A percentile compares a stretch with the other conserved stretches of the same genome.
Conservation (phyloP, 768 basidiomycete species). For the Tylopilus intermedius region DNA sequence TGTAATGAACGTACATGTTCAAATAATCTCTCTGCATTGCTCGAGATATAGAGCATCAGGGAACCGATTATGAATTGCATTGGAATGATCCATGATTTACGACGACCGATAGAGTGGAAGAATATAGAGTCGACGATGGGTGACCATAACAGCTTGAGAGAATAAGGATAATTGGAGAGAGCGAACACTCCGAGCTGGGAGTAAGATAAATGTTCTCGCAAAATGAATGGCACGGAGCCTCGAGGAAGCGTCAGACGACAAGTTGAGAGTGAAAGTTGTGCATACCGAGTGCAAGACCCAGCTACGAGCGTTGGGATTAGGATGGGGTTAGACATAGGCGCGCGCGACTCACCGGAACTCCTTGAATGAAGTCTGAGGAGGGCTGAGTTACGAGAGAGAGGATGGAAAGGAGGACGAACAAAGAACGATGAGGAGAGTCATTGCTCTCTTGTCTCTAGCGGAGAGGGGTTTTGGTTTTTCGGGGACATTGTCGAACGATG, state of each 20-base stretch:
- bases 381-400: slow-evolving; percentile 12
- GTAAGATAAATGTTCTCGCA: slow-evolving; percentile 93
- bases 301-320: slow-evolving; percentile 34
- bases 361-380: slow-evolving; percentile 69
- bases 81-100: slow-evolving; percentile 98
- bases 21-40: slow-evolving; percentile 70
- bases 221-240: slow-evolving; percentile 96
- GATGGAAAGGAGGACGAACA: slow-evolving; percentile 52
- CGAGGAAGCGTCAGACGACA: slow-evolving; percentile 5
- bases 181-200: slow-evolving; percentile 95
- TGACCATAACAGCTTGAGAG: slow-evolving; percentile 94
- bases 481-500: slow-evolving; percentile 30
- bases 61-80: slow-evolving; percentile 89
- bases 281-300: slow-evolving; percentile 85
- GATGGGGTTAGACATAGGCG: slow-evolving; percentile 5
- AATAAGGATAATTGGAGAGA: slow-evolving; percentile 90
- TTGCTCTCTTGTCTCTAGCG: slow-evolving; percentile 74
- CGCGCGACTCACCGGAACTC: slow-evolving; percentile 69
- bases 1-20: slow-evolving; percentile 52
- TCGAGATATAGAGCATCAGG: slow-evolving; percentile 74
- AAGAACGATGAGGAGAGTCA: slow-evolving; percentile 78
- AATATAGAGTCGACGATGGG: slow-evolving; percentile 94
- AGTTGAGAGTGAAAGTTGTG: neutral
- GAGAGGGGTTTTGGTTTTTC: slow-evolving; percentile 51
- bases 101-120: slow-evolving; percentile 74